A percentile compares a stretch with the other conserved stretches of the same genome.
These are phyloP conservation scores for Tricholoma bakamatsutake DNA, from an alignment of 768 basidiomycete species.

Conservation along the genomic window DNA sequence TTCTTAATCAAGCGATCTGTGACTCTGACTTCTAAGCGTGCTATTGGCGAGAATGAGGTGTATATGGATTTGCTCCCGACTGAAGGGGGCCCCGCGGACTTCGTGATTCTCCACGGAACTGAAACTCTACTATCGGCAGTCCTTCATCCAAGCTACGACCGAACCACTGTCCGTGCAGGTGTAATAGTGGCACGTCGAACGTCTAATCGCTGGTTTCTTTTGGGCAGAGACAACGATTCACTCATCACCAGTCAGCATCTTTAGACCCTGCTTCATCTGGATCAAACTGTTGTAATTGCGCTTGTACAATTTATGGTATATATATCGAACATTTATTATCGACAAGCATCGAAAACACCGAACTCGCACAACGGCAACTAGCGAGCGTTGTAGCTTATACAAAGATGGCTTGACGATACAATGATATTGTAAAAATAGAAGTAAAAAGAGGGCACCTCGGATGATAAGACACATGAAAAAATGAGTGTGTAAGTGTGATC, in stretches of 20 bases:
- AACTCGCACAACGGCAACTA: background rate
- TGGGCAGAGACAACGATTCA: background rate
- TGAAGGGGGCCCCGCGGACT: conserved; percentile 44
- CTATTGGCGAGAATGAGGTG: conserved; percentile 30
- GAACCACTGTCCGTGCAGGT: conserved; percentile 46
- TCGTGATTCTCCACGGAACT: conserved; percentile 51
- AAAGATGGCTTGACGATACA: background rate
- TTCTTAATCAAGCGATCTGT: conserved; percentile 38
- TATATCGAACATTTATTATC: background rate
- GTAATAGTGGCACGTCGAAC: conserved; percentile 35
- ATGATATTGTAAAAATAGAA: background rate
- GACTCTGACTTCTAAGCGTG: conserved; percentile 45
- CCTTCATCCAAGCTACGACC: conserved; percentile 42
- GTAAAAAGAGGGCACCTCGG: too few relatives aligned
- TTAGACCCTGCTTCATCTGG: background rate
- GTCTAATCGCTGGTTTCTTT: conserved; percentile 28
- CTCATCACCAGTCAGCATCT: background rate
- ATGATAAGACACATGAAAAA: too few relatives aligned
- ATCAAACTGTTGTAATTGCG: background rate
- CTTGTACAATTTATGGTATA: background rate
- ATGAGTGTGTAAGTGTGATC: background rate
- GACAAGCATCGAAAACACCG: background rate
- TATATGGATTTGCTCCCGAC: conserved; percentile 29
- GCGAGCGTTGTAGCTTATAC: conserved; percentile 1
- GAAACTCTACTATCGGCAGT: conserved; percentile 38